Percentiles rank a stretch among this genome's conserved stretches.
Evolutionary conservation across 2,329 filamentous ascomycete species (phyloP).

Genomic region (Colletotrichum sansevieriae): DNA sequence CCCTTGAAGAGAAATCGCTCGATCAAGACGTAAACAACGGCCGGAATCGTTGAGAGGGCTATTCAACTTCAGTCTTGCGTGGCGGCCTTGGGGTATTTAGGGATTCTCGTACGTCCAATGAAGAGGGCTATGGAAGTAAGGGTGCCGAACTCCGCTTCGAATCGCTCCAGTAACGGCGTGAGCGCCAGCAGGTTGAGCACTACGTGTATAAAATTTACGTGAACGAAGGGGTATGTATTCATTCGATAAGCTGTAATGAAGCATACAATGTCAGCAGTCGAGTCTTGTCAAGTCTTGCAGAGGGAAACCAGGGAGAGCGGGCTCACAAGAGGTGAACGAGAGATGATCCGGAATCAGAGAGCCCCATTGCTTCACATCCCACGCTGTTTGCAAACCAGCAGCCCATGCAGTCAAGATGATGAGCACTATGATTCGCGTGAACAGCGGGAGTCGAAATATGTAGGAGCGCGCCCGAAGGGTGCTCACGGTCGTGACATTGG

Average conservation of each 20-base stretch:
- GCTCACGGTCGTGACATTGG: conserved; percentile 65
- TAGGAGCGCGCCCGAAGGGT: conserved; percentile 83
- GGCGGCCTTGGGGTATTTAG: conserved; percentile 3
- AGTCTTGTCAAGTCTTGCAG: not conserved
- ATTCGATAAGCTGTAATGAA: conserved; percentile 81
- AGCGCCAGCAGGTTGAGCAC: conserved; percentile 84
- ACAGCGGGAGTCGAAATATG: conserved; percentile 85
- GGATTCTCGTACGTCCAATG: conserved; percentile 82
- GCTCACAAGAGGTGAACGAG: conserved; percentile 79
- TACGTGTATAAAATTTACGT: conserved; percentile 84
- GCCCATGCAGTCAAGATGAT: conserved; percentile 70
- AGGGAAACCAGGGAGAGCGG: conserved; percentile 51
- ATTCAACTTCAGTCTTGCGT: conserved; percentile 42
- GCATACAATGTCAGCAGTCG: conserved; percentile 1
- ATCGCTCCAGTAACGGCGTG: conserved; percentile 90
- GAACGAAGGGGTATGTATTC: conserved; percentile 92
- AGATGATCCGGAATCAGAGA: conserved; percentile 83
- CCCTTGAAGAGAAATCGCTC: conserved; percentile 79
- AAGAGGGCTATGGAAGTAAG: conserved; percentile 89
- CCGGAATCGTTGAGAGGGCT: conserved; percentile 87
- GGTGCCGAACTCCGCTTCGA: conserved; percentile 93
- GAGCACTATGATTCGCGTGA: conserved; percentile 80
- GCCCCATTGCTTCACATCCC: conserved; percentile 82
- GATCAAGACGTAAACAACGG: conserved; percentile 81
- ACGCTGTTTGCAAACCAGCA: conserved; percentile 75